Evolutionary conservation across 2,329 filamentous ascomycete species (phyloP).

Genomic region (Davidsoniella virescens): DNA sequence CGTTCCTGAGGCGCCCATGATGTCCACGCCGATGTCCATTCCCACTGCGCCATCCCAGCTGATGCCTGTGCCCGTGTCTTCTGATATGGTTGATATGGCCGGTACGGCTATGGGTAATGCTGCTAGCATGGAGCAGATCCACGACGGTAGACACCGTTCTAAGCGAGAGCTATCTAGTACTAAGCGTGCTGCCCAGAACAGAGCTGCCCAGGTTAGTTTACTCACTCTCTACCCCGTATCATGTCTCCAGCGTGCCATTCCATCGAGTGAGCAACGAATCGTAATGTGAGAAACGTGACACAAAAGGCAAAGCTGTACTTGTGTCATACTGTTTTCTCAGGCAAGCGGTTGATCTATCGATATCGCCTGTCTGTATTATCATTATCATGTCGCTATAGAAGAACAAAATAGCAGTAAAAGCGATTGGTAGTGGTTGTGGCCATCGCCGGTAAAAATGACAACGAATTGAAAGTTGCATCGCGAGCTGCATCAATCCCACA

Average conservation of each 20-base stretch:
- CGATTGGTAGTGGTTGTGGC: no score
- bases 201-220: constrained; percentile 74
- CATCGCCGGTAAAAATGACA: no score
- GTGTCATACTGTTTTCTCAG: no score
- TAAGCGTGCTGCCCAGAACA: constrained; percentile 90
- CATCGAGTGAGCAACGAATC: background rate
- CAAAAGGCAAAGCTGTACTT: no score
- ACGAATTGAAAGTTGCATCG: no score
- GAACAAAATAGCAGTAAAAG: no score
- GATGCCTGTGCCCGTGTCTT: background rate
- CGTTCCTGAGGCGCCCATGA: constrained; percentile 20
- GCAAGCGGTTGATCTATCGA: no score
- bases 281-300: background rate
- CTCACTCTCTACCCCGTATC: background rate
- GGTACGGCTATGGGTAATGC: constrained; percentile 16
- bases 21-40: constrained; percentile 18
- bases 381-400: no score
- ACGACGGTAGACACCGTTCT: constrained; percentile 49
- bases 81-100: background rate
- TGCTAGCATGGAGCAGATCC: constrained; percentile 20
- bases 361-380: no score
- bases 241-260: constrained; percentile 3
- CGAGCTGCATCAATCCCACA: no score
- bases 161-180: constrained; percentile 89
- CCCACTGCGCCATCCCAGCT: background rate